Evolutionary conservation across 2,329 filamentous ascomycete genomes (phyloP), one percentile per base, ranked within the genome.

Genomic region (Aspergillus puulaauensis): DNA sequence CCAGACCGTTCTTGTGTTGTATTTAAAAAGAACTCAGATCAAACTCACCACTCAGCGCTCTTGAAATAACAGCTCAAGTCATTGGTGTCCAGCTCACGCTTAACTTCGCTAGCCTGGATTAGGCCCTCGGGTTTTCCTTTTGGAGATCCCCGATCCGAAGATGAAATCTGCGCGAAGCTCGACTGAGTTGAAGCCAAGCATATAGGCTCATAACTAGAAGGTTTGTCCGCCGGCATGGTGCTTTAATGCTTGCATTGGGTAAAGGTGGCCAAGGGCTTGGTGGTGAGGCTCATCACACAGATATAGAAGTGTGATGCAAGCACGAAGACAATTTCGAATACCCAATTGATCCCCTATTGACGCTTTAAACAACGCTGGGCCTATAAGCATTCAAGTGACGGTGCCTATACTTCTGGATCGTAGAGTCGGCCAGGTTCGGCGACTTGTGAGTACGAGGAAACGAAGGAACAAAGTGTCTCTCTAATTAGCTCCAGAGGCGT

Each of bases 11-110:
- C 23, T 9, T 27, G 44, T 46, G 44, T 46, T 46, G 35, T 4
- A 8, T 6, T 11, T 31, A 9, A 31, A 31, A 31, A 31, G 27
- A 31, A 31, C 9, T 41, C 8, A 15, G 3, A 6, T 7, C 7
- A 21, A 45, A 51, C 70, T 58, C 65, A 78, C 78, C 77, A 82
- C 65, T 79, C 73, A 15, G 76, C 77, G 37, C 70, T 69, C 61
- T 77, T 81, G 67, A 79, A 81, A 63, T 76, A 76, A 56, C 24
- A 23, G 23, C 75, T 75, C 4, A 64, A n/a, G 23, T 40, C 52
- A n/a, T 17, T 14, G 15, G 24, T 21, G 9, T 43, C 50, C n/a
- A 41, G 35, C 14, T 23, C 14, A 19, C 19, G 21, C 39, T 17
- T 27, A 5, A 23, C 19, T 33, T n/a, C 19, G 1, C 11, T 14